Evolutionary conservation across 805 yeast genomes (phyloP).

Genomic region (Pichia pseudocactophila): DNA sequence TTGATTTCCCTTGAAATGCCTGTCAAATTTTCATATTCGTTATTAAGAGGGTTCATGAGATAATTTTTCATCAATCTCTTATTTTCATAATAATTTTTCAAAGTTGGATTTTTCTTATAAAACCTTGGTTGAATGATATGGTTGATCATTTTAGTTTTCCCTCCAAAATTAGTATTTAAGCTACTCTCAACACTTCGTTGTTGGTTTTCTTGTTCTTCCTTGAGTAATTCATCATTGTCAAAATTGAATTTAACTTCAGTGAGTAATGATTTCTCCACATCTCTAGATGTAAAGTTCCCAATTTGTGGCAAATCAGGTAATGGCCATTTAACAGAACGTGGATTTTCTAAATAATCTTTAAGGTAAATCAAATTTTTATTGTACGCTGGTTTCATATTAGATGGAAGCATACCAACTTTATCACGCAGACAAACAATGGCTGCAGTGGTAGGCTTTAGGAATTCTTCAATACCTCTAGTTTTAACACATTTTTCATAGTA

Average conservation of each 20-base stretch:
- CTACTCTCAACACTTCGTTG: constrained; percentile 10
- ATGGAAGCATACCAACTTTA: constrained; percentile 72
- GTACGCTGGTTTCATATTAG: constrained; percentile 69
- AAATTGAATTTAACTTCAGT: constrained; percentile 66
- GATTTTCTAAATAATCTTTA: constrained; percentile 43
- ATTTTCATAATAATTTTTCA: constrained; percentile 40
- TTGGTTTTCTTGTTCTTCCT: constrained; percentile 23
- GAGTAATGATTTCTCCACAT: constrained; percentile 69
- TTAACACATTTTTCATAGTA: constrained; percentile 33
- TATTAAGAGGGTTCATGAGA: constrained; percentile 55
- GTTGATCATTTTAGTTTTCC: constrained; percentile 23
- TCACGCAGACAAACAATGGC: constrained; percentile 78
- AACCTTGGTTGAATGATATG: constrained; percentile 26
- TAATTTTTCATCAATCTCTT: constrained; percentile 61
- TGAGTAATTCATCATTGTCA: constrained; percentile 37
- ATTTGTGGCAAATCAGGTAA: constrained; percentile 64
- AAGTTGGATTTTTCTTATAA: constrained; percentile 14
- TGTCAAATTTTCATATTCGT: constrained; percentile 24
- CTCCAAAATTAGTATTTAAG: constrained; percentile 13
- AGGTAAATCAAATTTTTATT: constrained; percentile 56
- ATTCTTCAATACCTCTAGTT: constrained; percentile 22
- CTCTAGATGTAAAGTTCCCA: constrained; percentile 54
- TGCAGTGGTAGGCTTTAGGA: constrained; percentile 60
- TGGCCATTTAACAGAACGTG: constrained; percentile 50
- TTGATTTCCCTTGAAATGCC: constrained; percentile 27